Evolutionary conservation across 2,329 filamentous ascomycete genomes (phyloP).

Genomic region (Hortaea sp.): DNA sequence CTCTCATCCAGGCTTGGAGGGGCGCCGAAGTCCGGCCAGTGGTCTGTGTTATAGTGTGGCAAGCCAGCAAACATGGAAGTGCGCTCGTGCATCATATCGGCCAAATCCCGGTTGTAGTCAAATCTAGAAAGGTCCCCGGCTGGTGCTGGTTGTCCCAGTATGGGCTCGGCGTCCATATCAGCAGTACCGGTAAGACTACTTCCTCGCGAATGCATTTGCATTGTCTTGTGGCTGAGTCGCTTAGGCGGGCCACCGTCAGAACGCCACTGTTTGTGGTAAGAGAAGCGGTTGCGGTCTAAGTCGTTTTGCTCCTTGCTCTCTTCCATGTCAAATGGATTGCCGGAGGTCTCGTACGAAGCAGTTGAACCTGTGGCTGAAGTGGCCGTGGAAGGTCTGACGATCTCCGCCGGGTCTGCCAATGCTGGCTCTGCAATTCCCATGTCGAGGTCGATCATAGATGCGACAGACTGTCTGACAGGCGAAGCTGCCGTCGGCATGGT

Average conservation of each 20-base stretch:
- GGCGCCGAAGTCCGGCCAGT: constrained; percentile 12
- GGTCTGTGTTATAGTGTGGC: constrained; percentile 5
- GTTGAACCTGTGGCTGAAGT: constrained; percentile 26
- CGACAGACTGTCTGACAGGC: constrained; percentile 25
- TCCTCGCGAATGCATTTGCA: constrained; percentile 23
- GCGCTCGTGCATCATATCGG: background rate
- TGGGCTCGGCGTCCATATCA: constrained; percentile 18
- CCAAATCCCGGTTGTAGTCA: constrained; percentile 8
- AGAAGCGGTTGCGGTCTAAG: constrained; percentile 22
- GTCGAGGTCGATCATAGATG: constrained; percentile 38
- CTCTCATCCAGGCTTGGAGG: constrained; percentile 9
- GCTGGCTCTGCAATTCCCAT: constrained; percentile 16
- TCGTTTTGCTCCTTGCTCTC: constrained; percentile 25
- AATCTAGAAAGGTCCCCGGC: constrained; percentile 12
- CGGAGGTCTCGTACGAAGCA: constrained; percentile 31
- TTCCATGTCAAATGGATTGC: constrained; percentile 42
- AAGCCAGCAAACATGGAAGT: background rate
- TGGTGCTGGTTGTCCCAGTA: constrained; percentile 4
- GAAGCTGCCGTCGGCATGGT: constrained; percentile 21
- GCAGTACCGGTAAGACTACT: constrained; percentile 23
- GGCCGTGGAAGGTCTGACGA: constrained; percentile 34
- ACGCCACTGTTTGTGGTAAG: constrained; percentile 26
- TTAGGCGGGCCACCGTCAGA: constrained; percentile 23
- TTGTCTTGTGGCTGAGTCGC: constrained; percentile 17
- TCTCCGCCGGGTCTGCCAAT: constrained; percentile 24